Conservation (phyloP, 768 basidiomycete species). For the Hericium rajendrae region DNA sequence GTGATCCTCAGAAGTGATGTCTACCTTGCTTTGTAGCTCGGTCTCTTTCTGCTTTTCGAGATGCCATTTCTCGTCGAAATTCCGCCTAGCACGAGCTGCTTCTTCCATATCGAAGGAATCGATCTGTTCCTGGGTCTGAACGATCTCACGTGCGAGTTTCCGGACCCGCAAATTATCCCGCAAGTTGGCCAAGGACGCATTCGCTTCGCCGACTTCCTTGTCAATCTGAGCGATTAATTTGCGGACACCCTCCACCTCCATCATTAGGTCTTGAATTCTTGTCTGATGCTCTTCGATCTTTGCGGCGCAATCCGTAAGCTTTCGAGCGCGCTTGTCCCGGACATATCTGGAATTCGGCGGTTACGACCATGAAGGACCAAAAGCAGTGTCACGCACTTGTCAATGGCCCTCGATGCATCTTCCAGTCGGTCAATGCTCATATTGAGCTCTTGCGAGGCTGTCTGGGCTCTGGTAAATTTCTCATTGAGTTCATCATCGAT, state of each 20-base stretch:
- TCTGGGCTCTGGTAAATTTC: constrained; percentile 44
- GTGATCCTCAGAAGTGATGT: constrained; percentile 11
- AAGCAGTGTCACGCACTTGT: constrained; percentile 37
- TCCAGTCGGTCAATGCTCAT: constrained; percentile 53
- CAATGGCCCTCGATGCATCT: constrained; percentile 50
- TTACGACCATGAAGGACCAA: neutral
- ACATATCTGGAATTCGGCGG: constrained; percentile 49
- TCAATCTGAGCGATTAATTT: constrained; percentile 48
- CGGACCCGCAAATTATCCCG: constrained; percentile 80
- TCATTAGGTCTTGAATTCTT: constrained; percentile 32
- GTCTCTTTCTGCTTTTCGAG: constrained; percentile 65
- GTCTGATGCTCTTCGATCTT: constrained; percentile 40
- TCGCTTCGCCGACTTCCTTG: constrained; percentile 71
- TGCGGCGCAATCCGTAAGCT: constrained; percentile 48
- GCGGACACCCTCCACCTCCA: constrained; percentile 32
- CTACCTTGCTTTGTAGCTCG: constrained; percentile 58
- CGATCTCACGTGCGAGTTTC: constrained; percentile 56
- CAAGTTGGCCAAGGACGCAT: constrained; percentile 57
- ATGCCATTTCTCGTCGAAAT: constrained; percentile 75
- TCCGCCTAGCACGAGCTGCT: constrained; percentile 73
- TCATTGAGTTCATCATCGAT: constrained; percentile 39
- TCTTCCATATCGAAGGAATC: constrained; percentile 74
- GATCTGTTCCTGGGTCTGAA: constrained; percentile 58
- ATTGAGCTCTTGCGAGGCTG: constrained; percentile 53
- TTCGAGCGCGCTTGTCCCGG: constrained; percentile 52